Conservation (phyloP, 2,329 filamentous ascomycete species). For the Pseudogymnoascus sp. region DNA sequence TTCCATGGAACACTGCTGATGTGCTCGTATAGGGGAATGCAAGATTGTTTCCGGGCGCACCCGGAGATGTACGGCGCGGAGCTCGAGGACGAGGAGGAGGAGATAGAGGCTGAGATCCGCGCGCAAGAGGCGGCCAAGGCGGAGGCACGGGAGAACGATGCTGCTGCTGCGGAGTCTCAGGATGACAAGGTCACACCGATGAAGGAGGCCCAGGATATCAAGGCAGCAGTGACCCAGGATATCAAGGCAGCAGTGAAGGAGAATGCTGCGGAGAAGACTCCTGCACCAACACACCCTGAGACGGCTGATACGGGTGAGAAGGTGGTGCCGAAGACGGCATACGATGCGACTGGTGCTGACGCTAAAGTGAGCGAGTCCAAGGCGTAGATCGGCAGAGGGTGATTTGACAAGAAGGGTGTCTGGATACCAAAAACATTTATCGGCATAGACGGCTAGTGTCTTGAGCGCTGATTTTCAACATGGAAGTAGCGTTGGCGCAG, state of each 20-base stretch:
- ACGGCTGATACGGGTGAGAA: background rate
- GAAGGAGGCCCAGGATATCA: background rate
- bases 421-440: background rate
- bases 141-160: conserved; percentile 9
- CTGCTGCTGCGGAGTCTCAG: background rate
- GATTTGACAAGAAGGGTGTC: background rate
- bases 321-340: background rate
- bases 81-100: conserved; percentile 67
- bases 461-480: background rate
- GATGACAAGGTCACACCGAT: background rate
- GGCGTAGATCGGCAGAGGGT: background rate
- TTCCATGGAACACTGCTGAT: background rate
- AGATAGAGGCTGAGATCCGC: conserved; percentile 29
- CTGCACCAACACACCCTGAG: background rate
- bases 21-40: conserved; percentile 65
- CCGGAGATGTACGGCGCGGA: conserved; percentile 91
- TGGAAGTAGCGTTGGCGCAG: background rate
- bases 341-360: background rate
- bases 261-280: background rate
- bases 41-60: conserved; percentile 88
- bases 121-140: conserved; percentile 18
- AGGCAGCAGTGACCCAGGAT: background rate
- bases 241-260: background rate
- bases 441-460: background rate
- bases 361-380: background rate